Percentiles rank a stretch among this genome's conserved stretches.
Conservation (phyloP, 2,329 filamentous ascomycete genomes). For the Plectosphaerella cucumerina region DNA sequence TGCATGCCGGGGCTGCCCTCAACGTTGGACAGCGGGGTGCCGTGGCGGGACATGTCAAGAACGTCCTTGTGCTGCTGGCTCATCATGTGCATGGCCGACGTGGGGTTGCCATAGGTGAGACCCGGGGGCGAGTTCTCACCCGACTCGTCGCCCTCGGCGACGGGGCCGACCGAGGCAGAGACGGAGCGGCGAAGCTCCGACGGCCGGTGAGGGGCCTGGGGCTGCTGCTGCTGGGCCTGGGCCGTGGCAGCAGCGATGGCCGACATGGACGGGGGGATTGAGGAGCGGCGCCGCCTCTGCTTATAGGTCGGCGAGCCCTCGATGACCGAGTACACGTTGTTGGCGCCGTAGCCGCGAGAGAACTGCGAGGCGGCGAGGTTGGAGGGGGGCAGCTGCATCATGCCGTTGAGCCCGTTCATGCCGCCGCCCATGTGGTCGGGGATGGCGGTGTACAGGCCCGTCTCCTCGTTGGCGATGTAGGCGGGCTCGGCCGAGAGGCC, state of each 20-base stretch:
- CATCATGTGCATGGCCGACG: slow-evolving; percentile 57
- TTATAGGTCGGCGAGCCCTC: slow-evolving; percentile 99
- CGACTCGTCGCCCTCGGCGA: slow-evolving; percentile 74
- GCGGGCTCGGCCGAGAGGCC: slow-evolving; percentile 82
- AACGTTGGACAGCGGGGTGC: slow-evolving; percentile 81
- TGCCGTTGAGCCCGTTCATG: slow-evolving; percentile 73
- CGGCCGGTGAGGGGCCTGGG: slow-evolving; percentile 62
- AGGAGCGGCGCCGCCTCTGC: slow-evolving; percentile 89
- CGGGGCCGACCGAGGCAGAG: slow-evolving; percentile 79
- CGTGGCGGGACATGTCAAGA: slow-evolving; percentile 79
- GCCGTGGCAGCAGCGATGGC: slow-evolving; percentile 64
- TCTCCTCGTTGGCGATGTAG: slow-evolving; percentile 98
- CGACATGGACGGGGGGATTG: slow-evolving; percentile 75
- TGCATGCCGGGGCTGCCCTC: slow-evolving; percentile 78
- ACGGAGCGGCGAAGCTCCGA: slow-evolving; percentile 90
- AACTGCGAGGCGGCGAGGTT: slow-evolving; percentile 80
- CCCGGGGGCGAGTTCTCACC: slow-evolving; percentile 76
- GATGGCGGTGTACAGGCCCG: slow-evolving; percentile 90
- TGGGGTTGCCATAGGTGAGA: slow-evolving; percentile 61
- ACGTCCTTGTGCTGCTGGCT: slow-evolving; percentile 73
- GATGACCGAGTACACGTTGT: slow-evolving; percentile 91
- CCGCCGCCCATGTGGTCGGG: slow-evolving; percentile 74
- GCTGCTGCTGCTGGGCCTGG: slow-evolving; percentile 40
- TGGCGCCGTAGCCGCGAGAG: slow-evolving; percentile 64
- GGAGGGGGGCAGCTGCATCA: slow-evolving; percentile 86